Evolutionary conservation across 768 basidiomycete species (phyloP).

Genomic region (Pilatotrama ljubarskyi): DNA sequence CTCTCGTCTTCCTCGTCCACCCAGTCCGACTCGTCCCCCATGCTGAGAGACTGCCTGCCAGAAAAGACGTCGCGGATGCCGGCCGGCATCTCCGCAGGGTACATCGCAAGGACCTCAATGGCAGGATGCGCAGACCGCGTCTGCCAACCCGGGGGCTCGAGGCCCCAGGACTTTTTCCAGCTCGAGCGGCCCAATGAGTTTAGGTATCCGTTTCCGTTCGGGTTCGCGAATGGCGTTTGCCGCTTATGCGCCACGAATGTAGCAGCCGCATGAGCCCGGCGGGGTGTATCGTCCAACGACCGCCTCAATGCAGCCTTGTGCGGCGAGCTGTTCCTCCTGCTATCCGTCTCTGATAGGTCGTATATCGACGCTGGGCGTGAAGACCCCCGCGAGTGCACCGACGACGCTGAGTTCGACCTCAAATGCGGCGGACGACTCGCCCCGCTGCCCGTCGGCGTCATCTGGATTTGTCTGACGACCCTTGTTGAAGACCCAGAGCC

Average conservation of each 20-base stretch:
- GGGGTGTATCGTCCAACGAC: slow-evolving; percentile 49
- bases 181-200: slow-evolving; percentile 62
- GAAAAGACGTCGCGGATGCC: slow-evolving; percentile 79
- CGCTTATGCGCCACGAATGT: slow-evolving; percentile 85
- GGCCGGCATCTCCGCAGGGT: slow-evolving; percentile 42
- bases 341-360: slow-evolving; percentile 71
- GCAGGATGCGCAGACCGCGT: slow-evolving; percentile 58
- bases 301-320: slow-evolving; percentile 51
- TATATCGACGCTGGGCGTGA: slow-evolving; percentile 79
- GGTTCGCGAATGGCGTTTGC: slow-evolving; percentile 68
- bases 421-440: slow-evolving; percentile 52
- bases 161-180: slow-evolving; percentile 90
- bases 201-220: slow-evolving; percentile 39
- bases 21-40: slow-evolving; percentile 85
- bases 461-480: slow-evolving; percentile 67
- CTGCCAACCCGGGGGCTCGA: slow-evolving; percentile 86
- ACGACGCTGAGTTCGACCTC: slow-evolving; percentile 79
- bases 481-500: slow-evolving; percentile 84
- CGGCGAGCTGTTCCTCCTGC: slow-evolving; percentile 63
- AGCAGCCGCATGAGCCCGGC: slow-evolving; percentile 42
- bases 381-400: slow-evolving; percentile 71
- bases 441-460: slow-evolving; percentile 27
- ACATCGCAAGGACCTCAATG: slow-evolving; percentile 76
- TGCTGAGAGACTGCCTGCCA: slow-evolving; percentile 56
- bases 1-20: slow-evolving; percentile 83